Evolutionary conservation across 495 filamentous ascomycete species (phyloP), one percentile per base, ranked within the genome.

Genomic region (Gamarada debralockiae): DNA sequence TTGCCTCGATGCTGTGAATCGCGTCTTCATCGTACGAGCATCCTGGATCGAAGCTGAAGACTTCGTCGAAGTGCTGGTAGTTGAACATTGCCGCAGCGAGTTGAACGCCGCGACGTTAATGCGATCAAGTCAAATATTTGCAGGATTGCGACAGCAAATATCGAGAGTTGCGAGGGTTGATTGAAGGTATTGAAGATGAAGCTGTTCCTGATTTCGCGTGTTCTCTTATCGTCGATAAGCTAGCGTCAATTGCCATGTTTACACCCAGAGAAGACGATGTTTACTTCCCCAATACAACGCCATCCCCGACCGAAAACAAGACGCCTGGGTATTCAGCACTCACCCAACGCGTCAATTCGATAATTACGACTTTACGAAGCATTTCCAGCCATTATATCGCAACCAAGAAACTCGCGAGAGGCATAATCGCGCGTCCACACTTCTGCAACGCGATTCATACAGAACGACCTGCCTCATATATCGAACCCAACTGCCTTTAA

Each of bases 21-120:
- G 73, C 65, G 20, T 73, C 72, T 29, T 76, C 72, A 61, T 82
- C 78, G 64, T 88, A 86, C 12, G 76, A 76, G 54, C 80, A 81
- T 13, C 80, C 79, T 22, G 77, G 73, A 43, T 85, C 76, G 56
- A 80, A 76, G 31, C 71, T 73, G 63, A 92, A 90, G 1, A 83
- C 76, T 13, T 71, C 66, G 38, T 84, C 75, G 52, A 87, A 90
- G 31, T 82, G 71, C 23, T 69, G 64, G 33, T 70, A 69, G 42
- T 78, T 71, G 27, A 72, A 61, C 56, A 62, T 62, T 37, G 20
- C 49, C 24, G 12, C 20, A 18, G n/a, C 10, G n/a, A n/a, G n/a
- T n/a, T n/a, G n/a, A n/a, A n/a, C n/a, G n/a, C n/a, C n/a, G n/a
- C n/a, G n/a, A n/a, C n/a, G n/a, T n/a, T n/a, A n/a, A n/a, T n/a